Percentiles rank a stretch among this genome's conserved stretches.
Conservation (phyloP, 2,329 filamentous ascomycete species). For the Lecanosticta acicola region DNA sequence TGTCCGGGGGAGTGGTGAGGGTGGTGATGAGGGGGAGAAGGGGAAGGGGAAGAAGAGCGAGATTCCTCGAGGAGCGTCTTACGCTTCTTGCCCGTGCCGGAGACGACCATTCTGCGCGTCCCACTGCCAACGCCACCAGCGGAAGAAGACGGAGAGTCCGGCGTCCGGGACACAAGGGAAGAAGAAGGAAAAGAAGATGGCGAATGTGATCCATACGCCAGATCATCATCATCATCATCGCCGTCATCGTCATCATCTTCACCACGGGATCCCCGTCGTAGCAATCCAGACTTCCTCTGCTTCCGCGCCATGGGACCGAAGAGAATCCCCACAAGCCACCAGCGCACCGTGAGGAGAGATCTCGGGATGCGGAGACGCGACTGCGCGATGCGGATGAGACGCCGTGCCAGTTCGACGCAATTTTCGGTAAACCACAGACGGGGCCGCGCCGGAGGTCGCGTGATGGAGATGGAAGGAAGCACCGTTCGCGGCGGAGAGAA, state of each 20-base stretch:
- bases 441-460: no score
- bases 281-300: no score
- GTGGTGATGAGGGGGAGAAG: conserved; percentile 1
- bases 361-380: conserved; percentile 24
- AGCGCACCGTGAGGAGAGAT: conserved; percentile 30
- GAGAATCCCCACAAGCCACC: conserved; percentile 31
- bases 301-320: conserved; percentile 31
- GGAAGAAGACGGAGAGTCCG: no score
- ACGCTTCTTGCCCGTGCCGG: conserved; percentile 27
- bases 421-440: no score
- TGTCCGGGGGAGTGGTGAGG: not conserved
- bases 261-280: no score
- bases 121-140: no score
- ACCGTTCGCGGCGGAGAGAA: no score
- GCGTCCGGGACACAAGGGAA: conserved; percentile 25
- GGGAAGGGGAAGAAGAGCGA: conserved; percentile 6
- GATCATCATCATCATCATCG: no score
- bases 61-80: conserved; percentile 5
- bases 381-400: conserved; percentile 28
- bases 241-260: no score
- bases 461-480: no score
- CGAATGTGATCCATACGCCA: no score
- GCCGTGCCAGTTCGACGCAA: conserved; percentile 28
- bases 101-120: no score
- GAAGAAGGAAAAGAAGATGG: conserved; percentile 8